Evolutionary conservation across 202 grass and related monocot species (phyloP), one percentile per base, ranked within the genome.

Genomic region (Carex arenaria): DNA sequence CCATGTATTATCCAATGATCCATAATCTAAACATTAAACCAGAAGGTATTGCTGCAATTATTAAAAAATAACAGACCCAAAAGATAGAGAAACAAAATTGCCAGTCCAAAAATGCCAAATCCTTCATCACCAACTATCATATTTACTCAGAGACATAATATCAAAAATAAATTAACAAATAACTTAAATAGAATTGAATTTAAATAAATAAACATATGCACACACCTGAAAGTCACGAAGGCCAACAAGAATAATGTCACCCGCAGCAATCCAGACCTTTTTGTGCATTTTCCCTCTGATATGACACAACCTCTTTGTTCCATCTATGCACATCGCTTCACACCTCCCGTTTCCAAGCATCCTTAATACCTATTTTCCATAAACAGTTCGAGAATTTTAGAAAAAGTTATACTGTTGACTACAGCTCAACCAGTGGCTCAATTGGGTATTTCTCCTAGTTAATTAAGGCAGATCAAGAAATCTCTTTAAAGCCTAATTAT

Each of bases 271-370:
- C 93, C 90, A 95, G 49, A 95, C 93, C 88, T 95, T 93, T 82
- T 95, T 95, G 88, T 95, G 93, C 93, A 95, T 95, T 85, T 95
- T 95, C 56, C 93, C 93, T 3, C 93, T 86, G 85, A 95, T 95
- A 80, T 95, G 93, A 85, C 93, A 95, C 81, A 95, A 86, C 72
- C 93, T 88, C 75, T 90, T 90, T 45, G 93, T 92, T 72, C 93
- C 93, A 32, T 95, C 93, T 54, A 95, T 89, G 86, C 93, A 95
- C 82, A 89, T 86, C 57, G 93, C 93, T 85, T 95, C 90, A 55
- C 93, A 95, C 67, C 93, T 86, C n/a, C 88, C 93, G 80, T 95
- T 95, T 55, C 93, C 93, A 54, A 95, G 90, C 93, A 95, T 95
- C 31, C 93, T 89, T 12, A 76, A 67, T 54, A 82, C 80, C 80